These are phyloP conservation scores for Suillus fuscotomentosus DNA, from an alignment of 768 basidiomycete species.

Conservation along the genomic window DNA sequence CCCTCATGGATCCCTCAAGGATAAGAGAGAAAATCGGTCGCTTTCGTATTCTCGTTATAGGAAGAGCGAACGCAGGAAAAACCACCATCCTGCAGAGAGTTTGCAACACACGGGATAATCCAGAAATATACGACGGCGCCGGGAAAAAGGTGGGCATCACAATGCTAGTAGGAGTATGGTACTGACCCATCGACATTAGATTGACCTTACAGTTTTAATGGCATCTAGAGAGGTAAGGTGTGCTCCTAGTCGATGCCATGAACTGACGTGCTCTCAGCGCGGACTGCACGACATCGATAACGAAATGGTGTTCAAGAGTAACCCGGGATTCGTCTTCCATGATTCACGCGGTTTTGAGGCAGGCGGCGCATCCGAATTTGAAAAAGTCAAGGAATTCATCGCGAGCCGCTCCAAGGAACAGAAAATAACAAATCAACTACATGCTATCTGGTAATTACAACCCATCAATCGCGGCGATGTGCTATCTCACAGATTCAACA, in stretches of 20 bases:
- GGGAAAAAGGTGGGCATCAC: conserved; percentile 16
- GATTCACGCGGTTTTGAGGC: too few relatives aligned
- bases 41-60: conserved; percentile 42
- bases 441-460: conserved; percentile 37
- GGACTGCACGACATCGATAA: too few relatives aligned
- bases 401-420: too few relatives aligned
- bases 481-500: background rate
- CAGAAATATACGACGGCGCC: conserved; percentile 23
- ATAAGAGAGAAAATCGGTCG: conserved; percentile 9
- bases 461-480: background rate
- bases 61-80: conserved; percentile 40
- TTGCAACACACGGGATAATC: conserved; percentile 33
- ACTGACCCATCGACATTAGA: background rate
- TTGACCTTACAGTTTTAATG: background rate
- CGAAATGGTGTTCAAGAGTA: too few relatives aligned
- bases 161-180: background rate
- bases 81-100: conserved; percentile 39
- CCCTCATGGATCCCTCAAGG: too few relatives aligned
- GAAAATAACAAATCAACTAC: conserved; percentile 24
- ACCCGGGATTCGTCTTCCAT: too few relatives aligned
- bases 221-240: background rate
- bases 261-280: background rate
- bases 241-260: background rate
- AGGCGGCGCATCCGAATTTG: too few relatives aligned
- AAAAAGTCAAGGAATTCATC: too few relatives aligned